phyloP scores from a whole-genome alignment of 345 rosid genomes.

The Barbarea vulgaris region DNA sequence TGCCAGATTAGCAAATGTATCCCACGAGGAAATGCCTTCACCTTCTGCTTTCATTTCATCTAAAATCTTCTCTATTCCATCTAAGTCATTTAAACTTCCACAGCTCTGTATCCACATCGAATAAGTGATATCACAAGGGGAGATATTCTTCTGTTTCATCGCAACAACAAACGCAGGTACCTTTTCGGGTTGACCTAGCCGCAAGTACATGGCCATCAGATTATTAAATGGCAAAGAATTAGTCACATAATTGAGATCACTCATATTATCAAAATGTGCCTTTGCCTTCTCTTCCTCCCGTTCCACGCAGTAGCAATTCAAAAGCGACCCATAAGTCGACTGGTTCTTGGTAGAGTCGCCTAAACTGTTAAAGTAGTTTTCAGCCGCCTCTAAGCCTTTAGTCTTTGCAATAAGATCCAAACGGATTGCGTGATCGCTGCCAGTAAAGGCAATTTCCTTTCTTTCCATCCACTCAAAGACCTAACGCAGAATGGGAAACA shows the following conservation, averaged over 20 bases:
- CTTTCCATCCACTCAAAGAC: slow-evolving; percentile 83
- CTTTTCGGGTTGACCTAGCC: slow-evolving; percentile 59
- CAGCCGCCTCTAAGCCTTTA: slow-evolving; percentile 64
- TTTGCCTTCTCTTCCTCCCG: slow-evolving; percentile 56
- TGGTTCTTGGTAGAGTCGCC: slow-evolving; percentile 42
- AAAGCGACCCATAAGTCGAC: slow-evolving; percentile 55
- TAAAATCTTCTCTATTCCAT: slow-evolving; percentile 34
- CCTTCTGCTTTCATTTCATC: slow-evolving; percentile 47
- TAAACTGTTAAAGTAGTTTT: slow-evolving; percentile 53
- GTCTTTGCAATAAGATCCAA: slow-evolving; percentile 66
- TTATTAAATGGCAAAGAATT: slow-evolving; percentile 56
- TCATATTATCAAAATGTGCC: slow-evolving; percentile 59
- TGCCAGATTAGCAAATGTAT: slow-evolving; percentile 55
- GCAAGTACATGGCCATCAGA: slow-evolving; percentile 59
- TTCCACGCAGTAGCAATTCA: slow-evolving; percentile 64
- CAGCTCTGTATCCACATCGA: slow-evolving; percentile 64
- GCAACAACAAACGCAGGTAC: slow-evolving; percentile 48
- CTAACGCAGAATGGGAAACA: slow-evolving; percentile 40
- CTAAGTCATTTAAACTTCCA: slow-evolving; percentile 51
- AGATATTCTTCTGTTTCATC: slow-evolving; percentile 56
- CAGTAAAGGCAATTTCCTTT: slow-evolving; percentile 49
- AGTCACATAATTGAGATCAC: slow-evolving; percentile 42
- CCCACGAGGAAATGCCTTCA: slow-evolving; percentile 47
- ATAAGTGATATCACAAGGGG: slow-evolving; percentile 43
- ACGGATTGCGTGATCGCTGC: slow-evolving; percentile 50